These are phyloP conservation scores for Chlorella sp. DNA, from an alignment of 139 green algal genomes.

Conservation along the genomic window DNA sequence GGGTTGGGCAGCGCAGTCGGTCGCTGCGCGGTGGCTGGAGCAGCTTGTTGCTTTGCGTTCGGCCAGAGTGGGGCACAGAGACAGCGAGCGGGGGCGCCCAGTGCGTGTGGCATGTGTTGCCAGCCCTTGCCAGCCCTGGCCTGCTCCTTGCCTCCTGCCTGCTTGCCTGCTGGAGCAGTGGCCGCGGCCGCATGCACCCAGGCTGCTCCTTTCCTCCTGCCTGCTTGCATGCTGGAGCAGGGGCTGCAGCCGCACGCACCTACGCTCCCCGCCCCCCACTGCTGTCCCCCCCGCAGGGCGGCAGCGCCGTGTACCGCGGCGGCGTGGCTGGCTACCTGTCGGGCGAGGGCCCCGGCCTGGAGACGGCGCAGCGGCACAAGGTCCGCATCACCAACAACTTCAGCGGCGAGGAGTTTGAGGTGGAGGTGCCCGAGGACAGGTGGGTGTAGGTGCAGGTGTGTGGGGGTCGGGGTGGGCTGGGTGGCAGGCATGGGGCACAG, in stretches of 20 bases:
- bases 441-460: not conserved
- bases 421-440: conserved; percentile 47
- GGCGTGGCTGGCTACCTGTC: conserved; percentile 66
- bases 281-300: conserved; percentile 59
- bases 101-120: too few relatives aligned
- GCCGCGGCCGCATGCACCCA: not conserved
- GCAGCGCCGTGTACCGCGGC: conserved; percentile 76
- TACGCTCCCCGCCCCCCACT: not conserved
- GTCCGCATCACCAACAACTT: conserved; percentile 87
- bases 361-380: conserved; percentile 63
- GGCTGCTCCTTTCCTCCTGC: too few relatives aligned
- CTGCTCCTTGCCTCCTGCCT: too few relatives aligned
- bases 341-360: conserved; percentile 74
- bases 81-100: too few relatives aligned
- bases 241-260: too few relatives aligned
- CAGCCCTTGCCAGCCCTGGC: too few relatives aligned
- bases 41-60: too few relatives aligned
- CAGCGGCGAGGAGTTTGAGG: conserved; percentile 73
- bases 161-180: too few relatives aligned
- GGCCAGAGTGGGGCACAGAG: too few relatives aligned
- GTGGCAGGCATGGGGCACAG: not conserved
- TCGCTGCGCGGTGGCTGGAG: too few relatives aligned
- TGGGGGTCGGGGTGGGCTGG: not conserved
- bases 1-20: too few relatives aligned
- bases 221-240: too few relatives aligned